Base-by-base conservation (phyloP, 1,284 basidiomycete genomes). In the Tetrapyrgos nigripes region DNA sequence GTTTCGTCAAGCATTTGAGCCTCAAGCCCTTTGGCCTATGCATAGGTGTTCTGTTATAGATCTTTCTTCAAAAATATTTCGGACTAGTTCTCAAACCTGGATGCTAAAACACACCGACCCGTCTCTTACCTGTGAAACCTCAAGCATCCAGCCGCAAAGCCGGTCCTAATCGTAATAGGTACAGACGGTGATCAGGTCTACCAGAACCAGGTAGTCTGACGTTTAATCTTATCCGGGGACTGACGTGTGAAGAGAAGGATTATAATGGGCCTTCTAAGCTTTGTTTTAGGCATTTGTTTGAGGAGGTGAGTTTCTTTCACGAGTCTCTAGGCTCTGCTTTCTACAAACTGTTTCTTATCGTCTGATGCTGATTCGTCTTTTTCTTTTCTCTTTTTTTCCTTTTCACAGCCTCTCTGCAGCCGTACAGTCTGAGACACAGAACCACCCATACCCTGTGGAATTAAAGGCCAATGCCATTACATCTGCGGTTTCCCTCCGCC, bases 251-350 rank as follows among this genome's bases (percentile, higher is more conserved):
- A 59, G 83, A 85, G 65, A 79, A 81, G 29, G 95, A 97, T 69
- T 96, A 98, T 73, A 86, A 82, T 61, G 92, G 92, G 0, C 75
- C 82, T 0, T 97, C 96, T 69, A 88, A 85, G 2, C 83, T 88
- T 11, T 97, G 96, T 74, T 77, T 96, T 52, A 83, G 88, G 67
- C 94, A 93, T 35, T 89, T 89, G 0, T 98, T 96, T 64, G 94
- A 96, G 55, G 96, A 97, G 83, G 89, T 90, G 61, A 47, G 80
- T 73, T 37, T 45, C 54, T 40, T 35, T 45, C 23, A 13, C n/a
- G 26, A n/a, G n/a, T n/a, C n/a, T n/a, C n/a, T n/a, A n/a, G n/a
- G n/a, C n/a, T n/a, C n/a, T n/a, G n/a, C n/a, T n/a, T n/a, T n/a
- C n/a, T n/a, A n/a, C n/a, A n/a, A n/a, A n/a, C n/a, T n/a, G n/a